Conservation (phyloP, 805 yeast genomes). For the Kazachstania kunashirensis region DNA sequence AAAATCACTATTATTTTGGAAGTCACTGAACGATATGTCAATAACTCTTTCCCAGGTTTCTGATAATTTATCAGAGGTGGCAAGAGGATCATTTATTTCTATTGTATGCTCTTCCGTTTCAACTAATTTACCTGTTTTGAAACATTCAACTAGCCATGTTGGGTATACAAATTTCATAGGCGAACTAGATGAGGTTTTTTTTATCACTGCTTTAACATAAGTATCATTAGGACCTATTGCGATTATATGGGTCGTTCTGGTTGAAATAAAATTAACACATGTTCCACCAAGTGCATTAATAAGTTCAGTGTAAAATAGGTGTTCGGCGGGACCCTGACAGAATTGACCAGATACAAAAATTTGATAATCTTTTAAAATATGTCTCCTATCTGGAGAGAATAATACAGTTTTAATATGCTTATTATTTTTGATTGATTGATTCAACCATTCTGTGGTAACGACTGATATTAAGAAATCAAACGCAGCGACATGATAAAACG, state of each 20-base stretch:
- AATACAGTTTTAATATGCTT: conserved; percentile 19
- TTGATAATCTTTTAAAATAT: conserved; percentile 51
- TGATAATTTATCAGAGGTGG: conserved; percentile 7
- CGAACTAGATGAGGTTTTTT: conserved; percentile 25
- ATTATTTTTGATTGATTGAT: conserved; percentile 12
- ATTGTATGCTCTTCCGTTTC: conserved; percentile 47
- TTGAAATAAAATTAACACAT: conserved; percentile 48
- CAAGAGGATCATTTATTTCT: conserved; percentile 1
- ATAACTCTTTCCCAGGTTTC: conserved; percentile 9
- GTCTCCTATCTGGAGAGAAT: conserved; percentile 64
- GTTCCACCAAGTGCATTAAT: conserved; percentile 67
- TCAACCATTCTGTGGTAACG: conserved; percentile 22
- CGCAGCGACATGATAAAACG: conserved; percentile 23
- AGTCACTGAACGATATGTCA: conserved; percentile 6
- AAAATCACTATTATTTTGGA: conserved; percentile 15
- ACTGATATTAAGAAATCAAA: conserved; percentile 27
- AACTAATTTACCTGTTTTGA: conserved; percentile 41
- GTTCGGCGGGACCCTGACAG: conserved; percentile 47
- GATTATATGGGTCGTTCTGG: conserved; percentile 70
- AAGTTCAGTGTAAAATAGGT: conserved; percentile 53
- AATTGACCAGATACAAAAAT: conserved; percentile 34
- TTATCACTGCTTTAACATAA: conserved; percentile 44
- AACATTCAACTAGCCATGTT: conserved; percentile 69
- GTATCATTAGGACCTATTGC: conserved; percentile 49
- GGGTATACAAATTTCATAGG: conserved; percentile 59